Conservation (phyloP, 2,329 filamentous ascomycete genomes). For the Claviceps digitariae region DNA sequence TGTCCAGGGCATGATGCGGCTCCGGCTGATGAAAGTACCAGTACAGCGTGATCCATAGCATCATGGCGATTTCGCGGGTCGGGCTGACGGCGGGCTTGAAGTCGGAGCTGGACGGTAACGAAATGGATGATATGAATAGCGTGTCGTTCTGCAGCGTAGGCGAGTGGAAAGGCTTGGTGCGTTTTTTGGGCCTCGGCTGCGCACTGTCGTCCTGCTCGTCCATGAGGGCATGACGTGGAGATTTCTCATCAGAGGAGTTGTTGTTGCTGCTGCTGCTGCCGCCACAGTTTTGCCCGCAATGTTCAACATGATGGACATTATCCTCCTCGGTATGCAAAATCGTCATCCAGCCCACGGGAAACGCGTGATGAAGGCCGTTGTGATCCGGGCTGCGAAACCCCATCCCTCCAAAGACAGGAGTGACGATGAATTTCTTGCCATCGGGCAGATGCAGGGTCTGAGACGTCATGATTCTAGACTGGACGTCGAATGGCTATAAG, state of each 20-base stretch:
- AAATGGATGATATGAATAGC: slow-evolving; percentile 85
- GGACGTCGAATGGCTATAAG: not conserved
- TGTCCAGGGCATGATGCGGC: slow-evolving; percentile 51
- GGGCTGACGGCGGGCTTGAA: slow-evolving; percentile 70
- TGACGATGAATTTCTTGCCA: slow-evolving; percentile 69
- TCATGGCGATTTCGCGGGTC: slow-evolving; percentile 85
- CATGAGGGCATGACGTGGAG: not conserved
- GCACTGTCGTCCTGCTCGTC: slow-evolving; percentile 11
- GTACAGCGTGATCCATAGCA: slow-evolving; percentile 87
- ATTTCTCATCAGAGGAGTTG: not conserved
- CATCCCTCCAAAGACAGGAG: slow-evolving; percentile 80
- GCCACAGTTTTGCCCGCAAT: not conserved
- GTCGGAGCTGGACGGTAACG: slow-evolving; percentile 65
- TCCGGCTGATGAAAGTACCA: slow-evolving; percentile 93
- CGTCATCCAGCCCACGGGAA: slow-evolving; percentile 82
- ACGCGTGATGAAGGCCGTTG: slow-evolving; percentile 52
- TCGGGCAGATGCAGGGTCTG: slow-evolving; percentile 63
- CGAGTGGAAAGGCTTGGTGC: slow-evolving; percentile 37
- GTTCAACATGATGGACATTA: slow-evolving; percentile 3
- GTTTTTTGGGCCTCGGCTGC: slow-evolving; percentile 13
- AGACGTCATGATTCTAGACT: slow-evolving; percentile 18
- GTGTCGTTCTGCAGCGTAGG: slow-evolving; percentile 70
- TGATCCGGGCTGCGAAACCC: slow-evolving; percentile 77
- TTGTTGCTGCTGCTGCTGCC: not conserved
- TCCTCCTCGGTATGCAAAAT: slow-evolving; percentile 59